These are phyloP conservation scores for Leccinellum albellum DNA, from an alignment of 768 basidiomycete species.

Conservation along the genomic window DNA sequence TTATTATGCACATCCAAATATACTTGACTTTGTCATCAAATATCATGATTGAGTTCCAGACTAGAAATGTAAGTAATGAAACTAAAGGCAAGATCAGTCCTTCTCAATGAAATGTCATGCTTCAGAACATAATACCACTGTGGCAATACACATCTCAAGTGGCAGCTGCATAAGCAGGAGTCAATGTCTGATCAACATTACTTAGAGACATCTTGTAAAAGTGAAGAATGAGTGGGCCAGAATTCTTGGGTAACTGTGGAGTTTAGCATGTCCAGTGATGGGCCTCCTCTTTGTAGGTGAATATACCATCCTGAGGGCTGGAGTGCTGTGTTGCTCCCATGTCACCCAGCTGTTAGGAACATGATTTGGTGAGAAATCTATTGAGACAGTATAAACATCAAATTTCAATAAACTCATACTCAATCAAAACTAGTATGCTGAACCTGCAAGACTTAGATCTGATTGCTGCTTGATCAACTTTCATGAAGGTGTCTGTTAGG, in stretches of 20 bases:
- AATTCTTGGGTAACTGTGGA: background rate
- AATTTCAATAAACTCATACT: too few relatives aligned
- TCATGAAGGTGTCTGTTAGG: too few relatives aligned
- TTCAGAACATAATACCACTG: background rate
- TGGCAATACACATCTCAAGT: background rate
- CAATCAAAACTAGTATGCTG: too few relatives aligned
- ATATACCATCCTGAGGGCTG: background rate
- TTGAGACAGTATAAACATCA: background rate
- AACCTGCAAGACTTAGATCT: too few relatives aligned
- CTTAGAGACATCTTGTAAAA: background rate
- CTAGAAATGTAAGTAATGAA: constrained; percentile 8
- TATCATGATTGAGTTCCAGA: constrained; percentile 13
- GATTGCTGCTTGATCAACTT: too few relatives aligned
- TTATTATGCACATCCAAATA: constrained; percentile 13
- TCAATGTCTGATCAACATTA: background rate
- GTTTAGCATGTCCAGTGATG: background rate
- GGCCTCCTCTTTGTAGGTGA: background rate
- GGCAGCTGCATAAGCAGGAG: background rate
- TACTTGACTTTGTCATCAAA: constrained; percentile 17
- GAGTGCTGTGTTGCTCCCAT: background rate
- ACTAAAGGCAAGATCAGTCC: constrained; percentile 6
- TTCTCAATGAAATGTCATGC: background rate
- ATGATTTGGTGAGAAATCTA: background rate
- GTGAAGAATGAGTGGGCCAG: background rate
- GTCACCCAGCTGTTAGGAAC: background rate